Conservation (phyloP, 2,329 filamentous ascomycete species). For the Rhynchosporium secalis region DNA sequence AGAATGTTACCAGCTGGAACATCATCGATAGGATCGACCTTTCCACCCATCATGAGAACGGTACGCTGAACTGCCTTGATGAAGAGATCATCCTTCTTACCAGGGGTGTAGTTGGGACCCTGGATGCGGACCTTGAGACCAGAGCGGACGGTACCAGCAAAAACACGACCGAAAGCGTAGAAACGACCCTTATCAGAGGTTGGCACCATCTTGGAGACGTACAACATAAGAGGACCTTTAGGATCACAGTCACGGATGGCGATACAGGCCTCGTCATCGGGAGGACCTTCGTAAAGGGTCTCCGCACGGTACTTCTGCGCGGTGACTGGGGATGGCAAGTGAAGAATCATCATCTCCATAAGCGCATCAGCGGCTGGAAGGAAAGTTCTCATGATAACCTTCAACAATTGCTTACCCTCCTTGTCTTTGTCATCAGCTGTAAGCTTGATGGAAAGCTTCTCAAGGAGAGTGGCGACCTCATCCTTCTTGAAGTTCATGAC, state of each 20-base stretch:
- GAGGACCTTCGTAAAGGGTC: constrained; percentile 97
- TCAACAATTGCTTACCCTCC: constrained; percentile 97
- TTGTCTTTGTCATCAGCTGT: constrained; percentile 81
- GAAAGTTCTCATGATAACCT: constrained; percentile 98
- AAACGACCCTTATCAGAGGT: constrained; percentile 99
- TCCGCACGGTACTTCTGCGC: constrained; percentile 98
- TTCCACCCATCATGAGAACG: constrained; percentile 99
- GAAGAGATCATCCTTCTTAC: constrained; percentile 98
- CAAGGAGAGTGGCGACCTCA: constrained; percentile 76
- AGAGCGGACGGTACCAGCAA: constrained; percentile 95
- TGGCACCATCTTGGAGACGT: constrained; percentile 99
- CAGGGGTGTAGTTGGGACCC: constrained; percentile 96
- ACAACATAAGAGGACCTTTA: constrained; percentile 98
- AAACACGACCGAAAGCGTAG: constrained; percentile 99
- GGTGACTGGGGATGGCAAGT: constrained; percentile 92
- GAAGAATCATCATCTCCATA: constrained; percentile 99
- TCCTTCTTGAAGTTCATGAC: constrained; percentile 99
- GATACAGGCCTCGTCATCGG: constrained; percentile 88
- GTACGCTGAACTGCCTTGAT: constrained; percentile 99
- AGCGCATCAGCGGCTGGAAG: constrained; percentile 96
- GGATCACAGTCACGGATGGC: constrained; percentile 98
- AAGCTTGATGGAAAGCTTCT: constrained; percentile 97
- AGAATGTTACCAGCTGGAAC: constrained; percentile 99
- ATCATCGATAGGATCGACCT: constrained; percentile 98
- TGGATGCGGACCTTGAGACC: constrained; percentile 99